phyloP scores from a whole-genome alignment of 78 protist genomes.

The Isochrysis galbana region DNA sequence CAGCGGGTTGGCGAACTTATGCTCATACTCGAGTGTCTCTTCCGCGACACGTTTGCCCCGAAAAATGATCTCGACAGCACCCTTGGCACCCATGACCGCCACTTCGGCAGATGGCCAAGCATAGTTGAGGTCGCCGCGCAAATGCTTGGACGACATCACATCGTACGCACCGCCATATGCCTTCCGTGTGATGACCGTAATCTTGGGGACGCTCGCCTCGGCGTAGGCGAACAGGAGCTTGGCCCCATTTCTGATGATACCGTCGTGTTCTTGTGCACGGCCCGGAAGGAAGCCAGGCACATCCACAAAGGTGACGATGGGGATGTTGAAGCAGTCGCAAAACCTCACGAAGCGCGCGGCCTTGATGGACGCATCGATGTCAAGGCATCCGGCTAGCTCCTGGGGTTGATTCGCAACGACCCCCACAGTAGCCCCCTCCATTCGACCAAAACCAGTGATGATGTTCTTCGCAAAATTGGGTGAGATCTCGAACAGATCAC shows the following conservation, averaged over 20 bases:
- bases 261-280: conserved; percentile 77
- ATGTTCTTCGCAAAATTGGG: conserved; percentile 93
- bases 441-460: conserved; percentile 87
- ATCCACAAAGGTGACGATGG: conserved; percentile 94
- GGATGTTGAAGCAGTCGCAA: conserved; percentile 97
- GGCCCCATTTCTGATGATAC: conserved; percentile 98
- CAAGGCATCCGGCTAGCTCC: conserved; percentile 92
- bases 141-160: conserved; percentile 95
- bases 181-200: conserved; percentile 97
- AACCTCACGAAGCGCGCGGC: conserved; percentile 93
- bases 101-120: conserved; percentile 99
- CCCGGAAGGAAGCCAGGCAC: conserved; percentile 98
- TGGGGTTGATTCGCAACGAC: conserved; percentile 97
- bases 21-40: conserved; percentile 73
- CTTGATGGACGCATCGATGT: conserved; percentile 93
- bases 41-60: conserved; percentile 69
- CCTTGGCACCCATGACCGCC: conserved; percentile 99
- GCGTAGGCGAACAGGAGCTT: conserved; percentile 97
- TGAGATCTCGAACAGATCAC: neutral
- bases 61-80: conserved; percentile 95
- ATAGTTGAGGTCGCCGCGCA: conserved; percentile 91
- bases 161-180: conserved; percentile 94
- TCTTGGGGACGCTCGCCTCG: conserved; percentile 97
- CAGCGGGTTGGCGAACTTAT: conserved; percentile 90
- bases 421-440: conserved; percentile 95